These are phyloP conservation scores for Agaricus bisporus DNA, from an alignment of 768 basidiomycete genomes.

Conservation along the genomic window DNA sequence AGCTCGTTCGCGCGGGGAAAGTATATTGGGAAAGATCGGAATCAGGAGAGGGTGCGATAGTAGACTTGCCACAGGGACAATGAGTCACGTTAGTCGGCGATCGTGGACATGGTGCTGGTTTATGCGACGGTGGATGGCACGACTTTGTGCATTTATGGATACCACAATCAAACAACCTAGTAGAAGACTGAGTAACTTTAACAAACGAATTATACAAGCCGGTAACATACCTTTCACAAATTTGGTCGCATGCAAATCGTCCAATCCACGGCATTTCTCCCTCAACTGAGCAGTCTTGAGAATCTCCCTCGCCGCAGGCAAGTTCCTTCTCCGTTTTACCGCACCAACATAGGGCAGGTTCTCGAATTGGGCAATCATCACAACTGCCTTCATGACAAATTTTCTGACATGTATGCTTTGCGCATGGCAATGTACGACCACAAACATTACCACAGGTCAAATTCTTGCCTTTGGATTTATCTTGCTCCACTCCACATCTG, in stretches of 20 bases:
- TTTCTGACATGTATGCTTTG: conserved; percentile 62
- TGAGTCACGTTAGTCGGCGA: conserved; percentile 61
- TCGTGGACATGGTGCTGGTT: conserved; percentile 59
- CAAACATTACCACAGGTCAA: conserved; percentile 42
- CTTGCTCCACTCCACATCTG: conserved; percentile 44
- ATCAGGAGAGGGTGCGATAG: conserved; percentile 34
- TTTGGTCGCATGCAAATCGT: conserved; percentile 44
- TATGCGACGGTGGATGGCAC: conserved; percentile 71
- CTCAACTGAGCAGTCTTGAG: conserved; percentile 32
- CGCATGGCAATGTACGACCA: conserved; percentile 50
- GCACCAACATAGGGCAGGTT: conserved; percentile 71
- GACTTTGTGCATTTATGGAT: conserved; percentile 64
- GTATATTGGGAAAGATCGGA: conserved; percentile 21
- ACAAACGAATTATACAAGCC: conserved; percentile 2
- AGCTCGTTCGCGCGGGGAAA: conserved; percentile 42
- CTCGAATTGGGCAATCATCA: conserved; percentile 48
- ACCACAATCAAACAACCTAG: conserved; percentile 71
- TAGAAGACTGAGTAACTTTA: conserved; percentile 2
- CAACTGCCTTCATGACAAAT: conserved; percentile 79
- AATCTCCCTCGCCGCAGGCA: conserved; percentile 60
- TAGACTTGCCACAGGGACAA: conserved; percentile 79
- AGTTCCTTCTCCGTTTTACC: conserved; percentile 57
- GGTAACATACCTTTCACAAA: conserved; percentile 48
- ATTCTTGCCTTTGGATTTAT: conserved; percentile 18
- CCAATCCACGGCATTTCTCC: conserved; percentile 59